phyloP scores from a whole-genome alignment of 305 asterid species.

The Solanum hybrid region DNA sequence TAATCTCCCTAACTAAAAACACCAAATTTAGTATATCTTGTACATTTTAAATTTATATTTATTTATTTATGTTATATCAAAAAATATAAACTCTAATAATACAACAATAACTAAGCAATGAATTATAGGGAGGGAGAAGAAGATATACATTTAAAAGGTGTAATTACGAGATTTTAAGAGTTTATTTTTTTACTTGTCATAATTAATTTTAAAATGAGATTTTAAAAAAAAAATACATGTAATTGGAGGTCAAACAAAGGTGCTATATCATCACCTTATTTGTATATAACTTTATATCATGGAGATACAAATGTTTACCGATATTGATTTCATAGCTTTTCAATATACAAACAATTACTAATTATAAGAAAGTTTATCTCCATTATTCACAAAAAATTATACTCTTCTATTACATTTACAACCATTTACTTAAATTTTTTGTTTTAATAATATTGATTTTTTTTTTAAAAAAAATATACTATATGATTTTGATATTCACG shows the following conservation, averaged over 20 bases:
- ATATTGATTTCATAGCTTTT: not conserved
- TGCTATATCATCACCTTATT: not conserved
- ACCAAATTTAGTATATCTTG: not conserved
- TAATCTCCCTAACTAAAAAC: not conserved
- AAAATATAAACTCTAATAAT: too few species aligned
- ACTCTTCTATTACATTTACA: not conserved
- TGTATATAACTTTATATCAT: not conserved
- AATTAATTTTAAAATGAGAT: too few species aligned
- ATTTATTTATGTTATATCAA: not conserved
- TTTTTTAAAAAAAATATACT: too few species aligned
- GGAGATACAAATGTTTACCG: not conserved
- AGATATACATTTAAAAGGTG: not conserved
- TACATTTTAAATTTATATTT: too few species aligned
- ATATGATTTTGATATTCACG: too few species aligned
- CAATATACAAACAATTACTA: not conserved
- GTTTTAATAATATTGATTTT: not conserved
- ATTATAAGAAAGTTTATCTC: not conserved
- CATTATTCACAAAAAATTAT: too few species aligned
- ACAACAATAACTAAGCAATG: not conserved
- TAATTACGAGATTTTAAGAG: not conserved
- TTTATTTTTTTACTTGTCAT: not conserved
- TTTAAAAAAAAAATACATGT: too few species aligned
- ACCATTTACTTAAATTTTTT: too few species aligned
- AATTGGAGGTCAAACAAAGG: not conserved
- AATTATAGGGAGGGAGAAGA: not conserved